phyloP scores from a whole-genome alignment of 2,329 filamentous ascomycete species.

The Coleophoma eucalyptorum region DNA sequence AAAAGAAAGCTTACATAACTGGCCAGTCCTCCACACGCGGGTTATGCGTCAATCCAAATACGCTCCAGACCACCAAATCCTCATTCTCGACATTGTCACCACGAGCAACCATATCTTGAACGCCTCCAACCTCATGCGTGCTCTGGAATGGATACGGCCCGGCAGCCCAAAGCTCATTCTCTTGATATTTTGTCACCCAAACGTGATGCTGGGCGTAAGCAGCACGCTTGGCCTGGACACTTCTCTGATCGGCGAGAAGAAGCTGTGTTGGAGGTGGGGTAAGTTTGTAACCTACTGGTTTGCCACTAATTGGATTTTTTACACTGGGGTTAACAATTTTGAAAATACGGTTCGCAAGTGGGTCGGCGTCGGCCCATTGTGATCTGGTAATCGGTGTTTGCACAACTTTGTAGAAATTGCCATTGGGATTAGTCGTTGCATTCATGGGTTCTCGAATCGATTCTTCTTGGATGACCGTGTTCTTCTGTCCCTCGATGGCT shows the following conservation, averaged over 20 bases:
- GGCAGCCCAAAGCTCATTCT: conserved; percentile 47
- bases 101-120: conserved; percentile 48
- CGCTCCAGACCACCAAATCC: conserved; percentile 55
- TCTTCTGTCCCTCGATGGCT: conserved; percentile 53
- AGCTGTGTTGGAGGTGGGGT: conserved; percentile 52
- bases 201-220: conserved; percentile 53
- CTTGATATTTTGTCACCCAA: conserved; percentile 51
- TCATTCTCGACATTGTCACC: conserved; percentile 43
- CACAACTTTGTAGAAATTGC: conserved; percentile 42
- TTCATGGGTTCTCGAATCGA: conserved; percentile 56
- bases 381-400: conserved; percentile 43
- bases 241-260: conserved; percentile 44
- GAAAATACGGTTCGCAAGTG: conserved; percentile 46
- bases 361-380: conserved; percentile 42
- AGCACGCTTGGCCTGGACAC: conserved; percentile 44
- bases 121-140: conserved; percentile 44
- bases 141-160: conserved; percentile 55
- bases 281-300: conserved; percentile 53
- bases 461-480: conserved; percentile 53
- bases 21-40: conserved; percentile 57
- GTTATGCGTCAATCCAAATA: conserved; percentile 59
- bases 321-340: conserved; percentile 52
- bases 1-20: too few relatives aligned
- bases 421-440: conserved; percentile 43
- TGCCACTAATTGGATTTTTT: conserved; percentile 48